phyloP scores from a whole-genome alignment of 768 basidiomycete species.

The Boletus pseudopeckii region DNA sequence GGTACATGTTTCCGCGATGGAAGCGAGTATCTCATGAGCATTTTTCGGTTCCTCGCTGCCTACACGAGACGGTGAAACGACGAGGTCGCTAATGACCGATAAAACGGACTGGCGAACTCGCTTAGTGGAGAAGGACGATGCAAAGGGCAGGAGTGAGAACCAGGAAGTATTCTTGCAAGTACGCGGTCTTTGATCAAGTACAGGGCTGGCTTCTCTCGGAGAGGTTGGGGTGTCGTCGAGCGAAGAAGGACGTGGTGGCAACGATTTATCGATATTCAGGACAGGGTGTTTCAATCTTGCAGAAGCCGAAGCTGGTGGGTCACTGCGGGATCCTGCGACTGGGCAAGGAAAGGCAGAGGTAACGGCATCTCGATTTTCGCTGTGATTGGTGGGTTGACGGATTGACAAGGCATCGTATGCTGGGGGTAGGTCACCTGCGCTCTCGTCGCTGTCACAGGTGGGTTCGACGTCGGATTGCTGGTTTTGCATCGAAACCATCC shows the following conservation, averaged over 20 bases:
- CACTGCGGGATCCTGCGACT: background rate
- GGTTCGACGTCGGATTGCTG: background rate
- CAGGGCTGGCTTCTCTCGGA: background rate
- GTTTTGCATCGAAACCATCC: background rate
- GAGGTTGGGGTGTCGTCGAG: background rate
- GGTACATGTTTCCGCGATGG: constrained; percentile 57
- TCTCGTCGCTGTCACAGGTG: background rate
- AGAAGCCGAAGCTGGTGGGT: no score
- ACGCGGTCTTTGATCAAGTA: background rate
- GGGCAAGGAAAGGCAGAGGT: background rate
- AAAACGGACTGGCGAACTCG: constrained; percentile 52
- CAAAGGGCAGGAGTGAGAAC: constrained; percentile 30
- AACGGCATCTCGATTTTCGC: background rate
- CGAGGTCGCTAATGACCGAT: constrained; percentile 51
- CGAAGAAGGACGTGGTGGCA: background rate
- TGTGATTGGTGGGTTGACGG: background rate
- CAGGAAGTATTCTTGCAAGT: constrained; percentile 20
- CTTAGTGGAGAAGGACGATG: constrained; percentile 31
- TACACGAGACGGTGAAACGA: constrained; percentile 18
- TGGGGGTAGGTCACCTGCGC: constrained; percentile 7
- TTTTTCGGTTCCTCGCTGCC: background rate
- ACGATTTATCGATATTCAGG: background rate
- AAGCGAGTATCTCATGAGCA: constrained; percentile 46
- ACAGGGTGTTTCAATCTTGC: background rate
- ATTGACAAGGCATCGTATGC: constrained; percentile 12